These are phyloP conservation scores for Psilocybe azurescens DNA, from an alignment of 768 basidiomycete genomes.

Conservation along the genomic window DNA sequence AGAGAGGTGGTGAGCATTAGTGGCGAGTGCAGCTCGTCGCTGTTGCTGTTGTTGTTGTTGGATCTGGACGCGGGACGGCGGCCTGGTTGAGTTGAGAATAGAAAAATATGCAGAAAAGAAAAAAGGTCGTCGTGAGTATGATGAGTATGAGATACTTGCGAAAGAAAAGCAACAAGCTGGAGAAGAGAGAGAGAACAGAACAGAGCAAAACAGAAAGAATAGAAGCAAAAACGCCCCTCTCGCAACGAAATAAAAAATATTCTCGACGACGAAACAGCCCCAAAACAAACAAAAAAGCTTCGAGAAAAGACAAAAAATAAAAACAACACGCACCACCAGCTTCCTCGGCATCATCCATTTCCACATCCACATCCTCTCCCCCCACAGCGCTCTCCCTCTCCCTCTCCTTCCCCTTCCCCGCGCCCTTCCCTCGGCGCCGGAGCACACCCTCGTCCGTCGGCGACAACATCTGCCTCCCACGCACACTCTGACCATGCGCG, in stretches of 20 bases:
- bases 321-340: neutral
- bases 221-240: too few relatives aligned
- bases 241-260: neutral
- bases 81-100: neutral
- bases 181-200: neutral
- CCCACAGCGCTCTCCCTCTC: constrained; percentile 22
- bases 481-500: neutral
- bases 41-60: neutral
- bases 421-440: too few relatives aligned
- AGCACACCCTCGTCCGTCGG: neutral
- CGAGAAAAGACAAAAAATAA: neutral
- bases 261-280: neutral
- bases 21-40: neutral
- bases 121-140: neutral
- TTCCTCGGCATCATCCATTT: constrained; percentile 17
- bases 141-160: too few relatives aligned
- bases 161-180: too few relatives aligned
- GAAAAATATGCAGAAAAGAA: neutral
- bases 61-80: neutral
- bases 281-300: neutral
- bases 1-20: neutral
- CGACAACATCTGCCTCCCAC: neutral
- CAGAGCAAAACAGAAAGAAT: too few relatives aligned
- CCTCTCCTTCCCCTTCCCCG: constrained; percentile 15
- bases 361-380: constrained; percentile 14